Conservation (phyloP, 2,329 filamentous ascomycete species). For the Colletotrichum noveboracense region DNA sequence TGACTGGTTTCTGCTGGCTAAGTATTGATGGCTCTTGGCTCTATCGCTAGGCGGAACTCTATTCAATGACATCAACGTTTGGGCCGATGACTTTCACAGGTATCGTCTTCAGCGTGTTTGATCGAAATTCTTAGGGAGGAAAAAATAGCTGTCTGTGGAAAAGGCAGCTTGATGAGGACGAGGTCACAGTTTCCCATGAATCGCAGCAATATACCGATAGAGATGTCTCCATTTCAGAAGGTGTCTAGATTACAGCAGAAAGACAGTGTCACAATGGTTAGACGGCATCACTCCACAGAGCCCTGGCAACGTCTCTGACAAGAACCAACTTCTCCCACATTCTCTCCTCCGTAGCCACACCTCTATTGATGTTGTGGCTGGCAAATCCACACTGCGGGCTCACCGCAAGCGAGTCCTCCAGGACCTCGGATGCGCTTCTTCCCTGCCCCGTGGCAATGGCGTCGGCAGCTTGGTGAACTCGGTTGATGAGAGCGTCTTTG, state of each 20-base stretch:
- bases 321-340: conserved; percentile 76
- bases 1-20: background rate
- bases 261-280: background rate
- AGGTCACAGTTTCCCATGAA: background rate
- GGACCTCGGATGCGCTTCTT: conserved; percentile 67
- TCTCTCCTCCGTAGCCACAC: conserved; percentile 70
- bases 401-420: conserved; percentile 67
- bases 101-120: background rate
- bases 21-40: background rate
- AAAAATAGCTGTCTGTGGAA: background rate
- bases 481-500: conserved; percentile 65
- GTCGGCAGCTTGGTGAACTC: conserved; percentile 65
- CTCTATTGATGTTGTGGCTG: conserved; percentile 71
- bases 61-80: background rate
- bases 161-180: background rate
- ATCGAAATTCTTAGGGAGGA: background rate
- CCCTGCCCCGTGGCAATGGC: conserved; percentile 72
- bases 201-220: background rate
- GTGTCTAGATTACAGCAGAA: background rate
- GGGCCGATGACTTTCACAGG: background rate
- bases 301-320: conserved; percentile 73
- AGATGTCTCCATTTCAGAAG: background rate
- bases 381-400: conserved; percentile 79
- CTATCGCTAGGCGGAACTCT: background rate
- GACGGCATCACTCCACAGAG: conserved; percentile 61